These are phyloP conservation scores for Exophiala aquamarina DNA, from an alignment of 2,329 filamentous ascomycete species.

Conservation along the genomic window DNA sequence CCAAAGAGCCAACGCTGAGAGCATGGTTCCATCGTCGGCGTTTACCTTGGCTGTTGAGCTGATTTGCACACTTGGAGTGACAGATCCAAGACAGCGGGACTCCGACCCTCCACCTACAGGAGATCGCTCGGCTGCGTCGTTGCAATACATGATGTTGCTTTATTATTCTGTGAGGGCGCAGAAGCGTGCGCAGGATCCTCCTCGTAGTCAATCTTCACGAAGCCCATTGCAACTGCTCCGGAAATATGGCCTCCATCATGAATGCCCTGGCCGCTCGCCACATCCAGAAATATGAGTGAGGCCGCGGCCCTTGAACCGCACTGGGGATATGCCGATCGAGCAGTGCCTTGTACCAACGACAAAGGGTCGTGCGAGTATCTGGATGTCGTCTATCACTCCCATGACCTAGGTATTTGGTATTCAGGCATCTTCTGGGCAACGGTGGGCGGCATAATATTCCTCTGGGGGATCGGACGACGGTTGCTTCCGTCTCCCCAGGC, in stretches of 20 bases:
- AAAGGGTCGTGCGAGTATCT: conserved; percentile 57
- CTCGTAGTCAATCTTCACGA: too few species aligned
- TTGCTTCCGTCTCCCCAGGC: conserved; percentile 1
- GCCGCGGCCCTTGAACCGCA: conserved; percentile 44
- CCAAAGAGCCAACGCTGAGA: too few species aligned
- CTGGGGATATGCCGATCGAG: conserved; percentile 58
- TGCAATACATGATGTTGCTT: too few species aligned
- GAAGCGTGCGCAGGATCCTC: too few species aligned
- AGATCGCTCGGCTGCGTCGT: too few species aligned
- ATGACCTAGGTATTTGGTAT: conserved; percentile 57
- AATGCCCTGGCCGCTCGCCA: conserved; percentile 28
- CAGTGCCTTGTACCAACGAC: conserved; percentile 59
- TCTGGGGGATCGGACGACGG: conserved; percentile 41
- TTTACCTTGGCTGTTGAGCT: too few species aligned
- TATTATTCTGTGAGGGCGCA: too few species aligned
- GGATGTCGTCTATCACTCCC: conserved; percentile 54
- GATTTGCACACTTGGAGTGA: too few species aligned
- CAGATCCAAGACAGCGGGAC: too few species aligned
- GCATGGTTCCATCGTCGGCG: too few species aligned
- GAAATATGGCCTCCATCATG: conserved; percentile 6
- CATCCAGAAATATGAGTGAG: conserved; percentile 48
- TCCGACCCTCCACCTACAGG: too few species aligned
- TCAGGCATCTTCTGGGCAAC: conserved; percentile 58
- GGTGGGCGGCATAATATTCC: conserved; percentile 48
- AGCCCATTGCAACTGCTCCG: not conserved